Conservation (phyloP, 208 protist genomes). For the Crithidia mellificae region DNA sequence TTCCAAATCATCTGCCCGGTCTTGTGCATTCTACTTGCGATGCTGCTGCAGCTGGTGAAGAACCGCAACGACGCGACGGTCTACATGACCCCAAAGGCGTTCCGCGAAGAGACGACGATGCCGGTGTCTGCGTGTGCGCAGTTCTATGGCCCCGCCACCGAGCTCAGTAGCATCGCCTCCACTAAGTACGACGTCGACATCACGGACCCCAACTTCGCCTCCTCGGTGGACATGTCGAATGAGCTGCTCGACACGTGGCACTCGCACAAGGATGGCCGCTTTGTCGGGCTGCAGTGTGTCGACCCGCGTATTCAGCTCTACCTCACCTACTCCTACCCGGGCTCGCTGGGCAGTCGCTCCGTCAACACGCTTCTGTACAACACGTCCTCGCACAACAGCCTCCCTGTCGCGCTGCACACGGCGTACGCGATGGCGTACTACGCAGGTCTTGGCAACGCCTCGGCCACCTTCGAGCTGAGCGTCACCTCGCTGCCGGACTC, state of each 20-base stretch:
- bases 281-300: slow-evolving; percentile 36
- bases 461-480: slow-evolving; percentile 22
- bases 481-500: slow-evolving; percentile 22
- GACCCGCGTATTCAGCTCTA: slow-evolving; percentile 16
- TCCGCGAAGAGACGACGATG: slow-evolving; percentile 15
- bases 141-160: slow-evolving; percentile 25
- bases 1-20: slow-evolving; percentile 76
- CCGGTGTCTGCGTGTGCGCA: slow-evolving; percentile 24
- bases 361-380: slow-evolving; percentile 41
- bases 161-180: slow-evolving; percentile 2
- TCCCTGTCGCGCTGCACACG: slow-evolving; percentile 33
- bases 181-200: slow-evolving; percentile 8
- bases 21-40: slow-evolving; percentile 59
- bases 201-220: slow-evolving; percentile 27
- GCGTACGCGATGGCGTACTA: slow-evolving; percentile 27
- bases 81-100: slow-evolving; percentile 25
- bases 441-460: slow-evolving; percentile 15
- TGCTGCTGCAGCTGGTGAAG: slow-evolving; percentile 57
- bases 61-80: slow-evolving; percentile 17
- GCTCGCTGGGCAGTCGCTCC: slow-evolving; percentile 14
- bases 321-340: slow-evolving; percentile 21
- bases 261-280: slow-evolving; percentile 29
- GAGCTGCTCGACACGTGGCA: slow-evolving; percentile 48
- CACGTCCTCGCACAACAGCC: slow-evolving; percentile 39
- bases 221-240: slow-evolving; percentile 18